Evolutionary conservation across 2,329 filamentous ascomycete species (phyloP), one percentile per base, ranked within the genome.

Genomic region (Nemania sp.): DNA sequence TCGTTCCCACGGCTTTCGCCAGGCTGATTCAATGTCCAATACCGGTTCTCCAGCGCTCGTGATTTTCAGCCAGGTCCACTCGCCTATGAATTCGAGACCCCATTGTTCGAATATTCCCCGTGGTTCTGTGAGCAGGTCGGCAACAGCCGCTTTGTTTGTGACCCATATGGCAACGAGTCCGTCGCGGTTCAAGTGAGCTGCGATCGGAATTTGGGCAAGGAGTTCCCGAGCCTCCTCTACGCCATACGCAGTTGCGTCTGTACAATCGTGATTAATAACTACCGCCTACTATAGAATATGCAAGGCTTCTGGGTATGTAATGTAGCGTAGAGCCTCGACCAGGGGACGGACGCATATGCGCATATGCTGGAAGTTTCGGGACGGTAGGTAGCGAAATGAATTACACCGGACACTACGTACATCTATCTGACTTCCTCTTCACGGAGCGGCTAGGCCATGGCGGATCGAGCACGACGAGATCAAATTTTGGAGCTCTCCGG

Each of bases 381-480:
- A n/a, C n/a, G n/a, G n/a, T n/a, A n/a, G n/a, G n/a, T n/a, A n/a
- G n/a, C n/a, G n/a, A n/a, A n/a, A n/a, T n/a, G n/a, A n/a, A n/a
- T n/a, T n/a, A n/a, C n/a, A n/a, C 2, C 20, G 7, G 15, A 40
- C 12, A 31, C 40, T 20, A 59, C 56, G 12, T 57, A 68, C 84
- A 82, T 60, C 77, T 64, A 64, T 73, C 70, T 44, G 65, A 76
- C 63, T 82, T 84, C 33, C 87, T 78, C 61, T 80, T 80, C 12
- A 83, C 89, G 5, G 89, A 92, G 40, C 85, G 81, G 66, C 91
- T 93, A 0, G 89, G 88, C 89, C 90, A 93, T 1, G 90, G 89
- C 3, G 90, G 90, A 66, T 93, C 89, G 17, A 92, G 73, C 6
- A 91, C 68, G 31, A 92, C 76, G 39, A 92, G 74, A 59, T 89